Conservation (phyloP, 257 asterid species). For the Handroanthus guayacan region DNA sequence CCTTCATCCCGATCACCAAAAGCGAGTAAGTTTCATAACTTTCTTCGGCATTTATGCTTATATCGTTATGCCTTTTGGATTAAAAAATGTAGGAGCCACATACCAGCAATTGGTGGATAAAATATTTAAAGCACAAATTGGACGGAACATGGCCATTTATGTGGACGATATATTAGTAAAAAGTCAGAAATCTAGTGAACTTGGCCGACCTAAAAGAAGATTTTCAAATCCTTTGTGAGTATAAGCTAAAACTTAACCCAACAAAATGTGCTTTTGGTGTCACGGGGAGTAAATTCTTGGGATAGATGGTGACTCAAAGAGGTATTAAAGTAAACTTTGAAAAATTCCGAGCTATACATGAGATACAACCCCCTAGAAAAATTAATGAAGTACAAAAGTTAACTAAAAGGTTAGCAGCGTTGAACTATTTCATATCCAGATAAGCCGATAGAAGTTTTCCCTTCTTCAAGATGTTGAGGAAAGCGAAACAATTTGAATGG, state of each 20-base stretch:
- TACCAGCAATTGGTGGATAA: too few relatives aligned
- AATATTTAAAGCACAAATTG: too few relatives aligned
- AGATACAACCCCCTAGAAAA: background rate
- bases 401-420: background rate
- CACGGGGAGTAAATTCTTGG: background rate
- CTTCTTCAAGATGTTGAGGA: background rate
- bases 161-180: too few relatives aligned
- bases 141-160: too few relatives aligned
- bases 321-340: background rate
- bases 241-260: background rate
- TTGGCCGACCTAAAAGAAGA: too few relatives aligned
- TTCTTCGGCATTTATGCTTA: too few relatives aligned
- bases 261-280: background rate
- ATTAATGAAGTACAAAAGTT: background rate
- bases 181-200: too few relatives aligned
- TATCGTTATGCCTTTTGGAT: too few relatives aligned
- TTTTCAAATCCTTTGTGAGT: background rate
- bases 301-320: background rate
- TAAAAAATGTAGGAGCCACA: too few relatives aligned
- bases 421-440: background rate
- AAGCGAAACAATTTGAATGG: background rate
- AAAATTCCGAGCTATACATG: background rate
- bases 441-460: background rate
- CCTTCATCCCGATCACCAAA: too few relatives aligned
- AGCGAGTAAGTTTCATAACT: too few relatives aligned